Evolutionary conservation across 1,284 basidiomycete species (phyloP), one percentile per base, ranked within the genome.

Genomic region (Fomes fomentarius): DNA sequence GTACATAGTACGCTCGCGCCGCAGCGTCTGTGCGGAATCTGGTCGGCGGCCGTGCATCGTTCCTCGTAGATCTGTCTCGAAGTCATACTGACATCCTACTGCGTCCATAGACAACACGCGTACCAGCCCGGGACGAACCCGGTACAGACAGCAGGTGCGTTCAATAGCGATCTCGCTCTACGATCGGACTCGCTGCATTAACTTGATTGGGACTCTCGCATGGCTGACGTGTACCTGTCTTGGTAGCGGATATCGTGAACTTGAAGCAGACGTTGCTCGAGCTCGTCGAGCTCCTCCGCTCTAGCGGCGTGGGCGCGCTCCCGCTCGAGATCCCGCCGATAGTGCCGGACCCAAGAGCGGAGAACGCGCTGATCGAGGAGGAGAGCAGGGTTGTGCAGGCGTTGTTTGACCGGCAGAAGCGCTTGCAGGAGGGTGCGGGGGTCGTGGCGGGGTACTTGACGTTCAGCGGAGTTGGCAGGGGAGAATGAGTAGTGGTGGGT

Each of bases 101-200:
- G 24, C 57, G n/a, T n/a, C n/a, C n/a, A n/a, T n/a, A 84, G 82
- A 39, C 76, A 83, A 63, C 77, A 79, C 40, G 81, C 81, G 4
- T 85, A 84, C 66, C 76, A 78, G 47, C 68, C 75, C 0, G 75
- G 77, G 9, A 75, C 69, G 25, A 79, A 72, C 50, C 76, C 81
- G 0, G 66, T 71, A 1, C 76, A 80, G 38, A 80, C 80, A 1
- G 71, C 81, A 69, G 74, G 82, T 82, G 60, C 19, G 71, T 49
- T 12, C 22, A 17, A 42, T 50, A 21, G 19, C 35, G 7, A 8
- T 17, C 3, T 17, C 19, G 15, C 14, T n/a, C n/a, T n/a, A n/a
- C n/a, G n/a, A n/a, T n/a, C n/a, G n/a, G n/a, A n/a, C 35, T 37
- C 35, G 17, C 35, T 15, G 15, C 9, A 8, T n/a, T 17, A 17